phyloP scores from a whole-genome alignment of 495 filamentous ascomycete genomes.

The Talaromyces nanjingensis region DNA sequence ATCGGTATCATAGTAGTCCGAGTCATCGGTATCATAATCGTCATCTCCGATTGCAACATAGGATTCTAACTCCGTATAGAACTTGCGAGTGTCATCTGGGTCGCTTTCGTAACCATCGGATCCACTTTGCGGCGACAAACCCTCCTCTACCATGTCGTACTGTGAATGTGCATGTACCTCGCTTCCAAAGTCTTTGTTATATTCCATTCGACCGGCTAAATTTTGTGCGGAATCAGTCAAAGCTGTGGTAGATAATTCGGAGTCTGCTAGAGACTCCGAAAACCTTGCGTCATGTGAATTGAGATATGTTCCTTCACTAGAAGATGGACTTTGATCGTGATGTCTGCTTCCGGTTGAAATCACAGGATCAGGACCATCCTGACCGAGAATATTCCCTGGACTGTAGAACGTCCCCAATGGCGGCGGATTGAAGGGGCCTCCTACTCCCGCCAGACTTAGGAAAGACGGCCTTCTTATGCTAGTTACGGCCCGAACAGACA shows the following conservation, averaged over 20 bases:
- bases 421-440: not conserved
- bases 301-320: not conserved
- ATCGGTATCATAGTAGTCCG: constrained; percentile 22
- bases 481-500: not conserved
- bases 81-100: constrained; percentile 27
- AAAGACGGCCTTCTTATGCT: not conserved
- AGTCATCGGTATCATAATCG: constrained; percentile 8
- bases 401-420: not conserved
- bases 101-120: constrained; percentile 19
- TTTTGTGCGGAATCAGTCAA: not conserved
- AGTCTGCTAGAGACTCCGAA: not conserved
- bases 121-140: not conserved
- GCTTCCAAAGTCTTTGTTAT: not conserved
- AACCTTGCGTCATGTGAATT: not conserved
- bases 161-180: not conserved
- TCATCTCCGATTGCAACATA: not conserved
- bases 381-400: not conserved
- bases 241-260: not conserved
- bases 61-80: constrained; percentile 18
- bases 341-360: not conserved
- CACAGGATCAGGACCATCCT: not conserved
- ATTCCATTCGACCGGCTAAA: not conserved
- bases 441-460: not conserved
- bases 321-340: not conserved
- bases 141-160: not conserved